Evolutionary conservation across 2,329 filamentous ascomycete genomes (phyloP).

Genomic region (Exophiala xenobiotica): DNA sequence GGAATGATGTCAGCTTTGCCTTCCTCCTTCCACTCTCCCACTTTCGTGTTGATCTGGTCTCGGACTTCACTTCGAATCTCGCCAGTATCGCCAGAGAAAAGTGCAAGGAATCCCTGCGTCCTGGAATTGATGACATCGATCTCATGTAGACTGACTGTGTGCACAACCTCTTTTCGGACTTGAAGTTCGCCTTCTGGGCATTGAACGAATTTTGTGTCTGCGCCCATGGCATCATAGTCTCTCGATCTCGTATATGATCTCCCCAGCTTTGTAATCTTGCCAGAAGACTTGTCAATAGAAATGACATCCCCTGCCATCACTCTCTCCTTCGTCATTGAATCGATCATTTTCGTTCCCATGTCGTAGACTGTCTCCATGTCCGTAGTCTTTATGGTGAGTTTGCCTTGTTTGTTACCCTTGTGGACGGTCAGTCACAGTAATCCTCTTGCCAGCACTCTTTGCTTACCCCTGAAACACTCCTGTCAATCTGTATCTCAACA

Average conservation of each 20-base stretch:
- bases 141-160: conserved; percentile 95
- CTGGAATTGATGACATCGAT: conserved; percentile 99
- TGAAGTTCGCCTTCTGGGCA: conserved; percentile 97
- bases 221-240: conserved; percentile 99
- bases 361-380: conserved; percentile 99
- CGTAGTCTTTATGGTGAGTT: conserved; percentile 98
- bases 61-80: conserved; percentile 97
- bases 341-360: conserved; percentile 99
- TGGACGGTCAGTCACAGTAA: conserved; percentile 23
- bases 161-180: conserved; percentile 93
- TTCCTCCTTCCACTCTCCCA: conserved; percentile 98
- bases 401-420: conserved; percentile 90
- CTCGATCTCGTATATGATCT: conserved; percentile 90
- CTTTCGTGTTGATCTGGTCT: conserved; percentile 98
- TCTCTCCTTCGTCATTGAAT: conserved; percentile 98
- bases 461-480: conserved; percentile 80
- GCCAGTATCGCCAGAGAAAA: conserved; percentile 96
- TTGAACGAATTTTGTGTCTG: conserved; percentile 96
- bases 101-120: conserved; percentile 94
- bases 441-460: background rate
- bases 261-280: conserved; percentile 96
- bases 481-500: conserved; percentile 96
- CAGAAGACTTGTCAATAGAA: conserved; percentile 96
- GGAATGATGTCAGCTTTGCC: conserved; percentile 98
- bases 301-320: conserved; percentile 99